phyloP scores from a whole-genome alignment of 1,284 basidiomycete species.

The Irpex sp. region DNA sequence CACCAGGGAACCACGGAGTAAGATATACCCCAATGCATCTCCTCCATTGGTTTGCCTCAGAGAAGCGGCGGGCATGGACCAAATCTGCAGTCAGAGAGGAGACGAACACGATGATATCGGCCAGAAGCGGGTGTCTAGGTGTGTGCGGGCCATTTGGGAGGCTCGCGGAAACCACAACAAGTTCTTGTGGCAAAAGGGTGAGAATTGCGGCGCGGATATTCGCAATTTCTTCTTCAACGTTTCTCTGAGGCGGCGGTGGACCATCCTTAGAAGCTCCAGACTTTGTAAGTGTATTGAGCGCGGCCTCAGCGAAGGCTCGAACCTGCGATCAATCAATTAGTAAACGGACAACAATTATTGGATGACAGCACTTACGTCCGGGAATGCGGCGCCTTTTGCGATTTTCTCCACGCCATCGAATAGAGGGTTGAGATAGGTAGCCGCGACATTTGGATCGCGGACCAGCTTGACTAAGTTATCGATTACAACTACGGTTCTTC shows the following conservation, averaged over 20 bases:
- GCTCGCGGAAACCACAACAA: slow-evolving; percentile 38
- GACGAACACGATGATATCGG: slow-evolving; percentile 62
- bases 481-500: slow-evolving; percentile 86
- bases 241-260: slow-evolving; percentile 61
- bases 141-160: slow-evolving; percentile 45
- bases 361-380: slow-evolving; percentile 60
- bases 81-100: slow-evolving; percentile 78
- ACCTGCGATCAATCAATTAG: slow-evolving; percentile 44
- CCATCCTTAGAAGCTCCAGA: slow-evolving; percentile 78
- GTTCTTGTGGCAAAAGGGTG: slow-evolving; percentile 54
- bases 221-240: slow-evolving; percentile 60
- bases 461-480: slow-evolving; percentile 99
- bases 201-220: slow-evolving; percentile 55
- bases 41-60: slow-evolving; percentile 66
- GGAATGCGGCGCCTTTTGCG: slow-evolving; percentile 90
- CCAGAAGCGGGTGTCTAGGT: slow-evolving; percentile 47
- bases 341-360: slow-evolving; percentile 4
- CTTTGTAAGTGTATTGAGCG: slow-evolving; percentile 72
- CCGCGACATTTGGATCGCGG: slow-evolving; percentile 87
- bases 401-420: slow-evolving; percentile 93
- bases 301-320: slow-evolving; percentile 84
- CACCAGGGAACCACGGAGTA: slow-evolving; percentile 56
- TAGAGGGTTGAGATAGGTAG: slow-evolving; percentile 84
- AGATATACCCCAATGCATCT: slow-evolving; percentile 73
- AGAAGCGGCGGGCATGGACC: slow-evolving; percentile 65